Evolutionary conservation across 441 rosid genomes (phyloP).

Genomic region (Euphorbia celastroides): DNA sequence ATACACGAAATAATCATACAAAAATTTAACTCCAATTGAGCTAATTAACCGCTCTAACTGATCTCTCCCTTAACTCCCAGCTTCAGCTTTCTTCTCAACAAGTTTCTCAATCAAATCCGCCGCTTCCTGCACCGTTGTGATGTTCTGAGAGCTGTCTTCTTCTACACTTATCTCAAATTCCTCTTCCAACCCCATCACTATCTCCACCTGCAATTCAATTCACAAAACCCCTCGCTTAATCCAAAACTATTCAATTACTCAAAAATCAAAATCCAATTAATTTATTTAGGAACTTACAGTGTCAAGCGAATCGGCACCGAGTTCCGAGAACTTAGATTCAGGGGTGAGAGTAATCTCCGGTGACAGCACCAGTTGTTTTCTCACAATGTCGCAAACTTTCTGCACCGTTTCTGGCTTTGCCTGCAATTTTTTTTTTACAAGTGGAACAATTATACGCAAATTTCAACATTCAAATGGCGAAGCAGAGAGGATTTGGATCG

Average conservation of each 20-base stretch:
- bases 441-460: neutral
- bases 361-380: conserved; percentile 53
- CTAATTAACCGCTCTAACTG: neutral
- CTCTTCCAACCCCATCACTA: conserved; percentile 67
- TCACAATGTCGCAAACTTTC: conserved; percentile 69
- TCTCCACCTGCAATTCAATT: conserved; percentile 51
- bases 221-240: neutral
- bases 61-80: conserved; percentile 4
- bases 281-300: conserved; percentile 31
- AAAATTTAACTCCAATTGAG: neutral
- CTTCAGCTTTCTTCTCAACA: conserved; percentile 33
- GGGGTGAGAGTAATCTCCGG: conserved; percentile 47
- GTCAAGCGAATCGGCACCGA: conserved; percentile 83
- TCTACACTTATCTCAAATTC: conserved; percentile 54
- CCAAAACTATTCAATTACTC: neutral
- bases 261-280: no score
- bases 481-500: neutral
- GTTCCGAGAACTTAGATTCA: conserved; percentile 56
- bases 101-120: conserved; percentile 64
- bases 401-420: conserved; percentile 70
- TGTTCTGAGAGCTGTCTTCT: conserved; percentile 60
- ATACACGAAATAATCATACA: no score
- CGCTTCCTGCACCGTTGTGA: conserved; percentile 55
- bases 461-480: neutral
- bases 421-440: conserved; percentile 21